A percentile compares a stretch with the other conserved stretches of the same genome.
phyloP scores from a whole-genome alignment of 2,329 filamentous ascomycete species.

The Ceratocystis diversiconidia region DNA sequence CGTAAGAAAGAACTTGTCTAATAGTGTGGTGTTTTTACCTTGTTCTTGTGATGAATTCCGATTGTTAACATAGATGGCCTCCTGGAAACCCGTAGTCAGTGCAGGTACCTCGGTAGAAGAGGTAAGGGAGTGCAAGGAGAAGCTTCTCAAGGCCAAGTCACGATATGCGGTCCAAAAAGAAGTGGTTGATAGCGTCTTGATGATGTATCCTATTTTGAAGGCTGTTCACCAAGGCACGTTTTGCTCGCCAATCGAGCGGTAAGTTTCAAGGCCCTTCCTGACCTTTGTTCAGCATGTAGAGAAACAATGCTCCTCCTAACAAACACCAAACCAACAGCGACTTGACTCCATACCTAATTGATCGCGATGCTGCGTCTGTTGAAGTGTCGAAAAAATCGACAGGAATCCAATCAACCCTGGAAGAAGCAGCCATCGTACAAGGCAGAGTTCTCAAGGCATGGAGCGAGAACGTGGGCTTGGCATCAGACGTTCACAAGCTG shows the following conservation, averaged over 20 bases:
- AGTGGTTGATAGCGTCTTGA: conserved; percentile 53
- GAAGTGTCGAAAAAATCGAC: conserved; percentile 45
- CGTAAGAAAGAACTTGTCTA: conserved; percentile 8
- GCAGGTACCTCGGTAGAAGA: conserved; percentile 34
- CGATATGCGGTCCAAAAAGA: conserved; percentile 55
- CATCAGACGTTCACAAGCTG: conserved; percentile 48
- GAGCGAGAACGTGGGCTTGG: conserved; percentile 47
- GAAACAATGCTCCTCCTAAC: not conserved
- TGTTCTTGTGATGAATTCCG: too few species aligned
- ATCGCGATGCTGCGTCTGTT: conserved; percentile 53
- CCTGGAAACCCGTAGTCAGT: not conserved
- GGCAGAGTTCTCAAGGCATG: conserved; percentile 42
- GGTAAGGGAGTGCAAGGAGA: conserved; percentile 44
- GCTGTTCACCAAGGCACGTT: conserved; percentile 57
- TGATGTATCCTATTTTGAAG: conserved; percentile 61
- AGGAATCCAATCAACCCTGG: conserved; percentile 36
- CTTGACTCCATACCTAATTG: conserved; percentile 49
- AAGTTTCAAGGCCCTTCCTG: conserved; percentile 20
- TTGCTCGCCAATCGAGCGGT: conserved; percentile 55
- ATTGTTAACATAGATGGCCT: not conserved
- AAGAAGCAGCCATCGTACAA: conserved; percentile 42
- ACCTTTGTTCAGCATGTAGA: not conserved
- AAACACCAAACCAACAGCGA: conserved; percentile 34
- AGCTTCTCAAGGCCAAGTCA: conserved; percentile 56
- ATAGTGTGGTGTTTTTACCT: not conserved